phyloP scores from a whole-genome alignment of 441 rosid species.

The Gossypium schwendimanii region DNA sequence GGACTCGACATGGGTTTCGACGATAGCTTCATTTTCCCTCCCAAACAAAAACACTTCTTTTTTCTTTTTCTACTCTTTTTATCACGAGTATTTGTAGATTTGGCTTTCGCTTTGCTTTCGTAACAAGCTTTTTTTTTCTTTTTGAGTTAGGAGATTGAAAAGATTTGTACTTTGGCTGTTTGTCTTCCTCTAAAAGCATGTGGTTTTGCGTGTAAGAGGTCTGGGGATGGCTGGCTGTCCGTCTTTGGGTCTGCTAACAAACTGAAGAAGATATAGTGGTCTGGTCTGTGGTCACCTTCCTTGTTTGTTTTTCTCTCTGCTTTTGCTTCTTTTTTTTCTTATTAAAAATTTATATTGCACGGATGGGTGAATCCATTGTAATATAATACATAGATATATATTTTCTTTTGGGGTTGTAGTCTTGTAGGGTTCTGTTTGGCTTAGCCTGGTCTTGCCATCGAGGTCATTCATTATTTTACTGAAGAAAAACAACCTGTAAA shows the following conservation, averaged over 20 bases:
- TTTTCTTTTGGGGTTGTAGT: neutral
- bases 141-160: neutral
- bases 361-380: conserved; percentile 36
- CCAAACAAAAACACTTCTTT: neutral
- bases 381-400: conserved; percentile 2
- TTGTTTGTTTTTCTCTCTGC: neutral
- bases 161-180: neutral
- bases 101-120: neutral
- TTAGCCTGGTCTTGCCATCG: neutral
- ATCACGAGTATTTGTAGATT: neutral
- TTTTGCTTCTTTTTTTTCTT: neutral
- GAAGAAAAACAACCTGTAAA: neutral
- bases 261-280: conserved; percentile 13
- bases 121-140: neutral
- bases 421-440: conserved; percentile 26
- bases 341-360: conserved; percentile 25
- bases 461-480: neutral
- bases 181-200: conserved; percentile 3
- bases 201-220: conserved; percentile 8
- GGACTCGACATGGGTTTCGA: conserved; percentile 75
- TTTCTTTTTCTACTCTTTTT: neutral
- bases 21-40: conserved; percentile 35
- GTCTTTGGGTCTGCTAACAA: neutral
- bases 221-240: neutral
- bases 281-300: neutral